These are phyloP conservation scores for Candida takata DNA, from an alignment of 805 yeast genomes.

Conservation along the genomic window DNA sequence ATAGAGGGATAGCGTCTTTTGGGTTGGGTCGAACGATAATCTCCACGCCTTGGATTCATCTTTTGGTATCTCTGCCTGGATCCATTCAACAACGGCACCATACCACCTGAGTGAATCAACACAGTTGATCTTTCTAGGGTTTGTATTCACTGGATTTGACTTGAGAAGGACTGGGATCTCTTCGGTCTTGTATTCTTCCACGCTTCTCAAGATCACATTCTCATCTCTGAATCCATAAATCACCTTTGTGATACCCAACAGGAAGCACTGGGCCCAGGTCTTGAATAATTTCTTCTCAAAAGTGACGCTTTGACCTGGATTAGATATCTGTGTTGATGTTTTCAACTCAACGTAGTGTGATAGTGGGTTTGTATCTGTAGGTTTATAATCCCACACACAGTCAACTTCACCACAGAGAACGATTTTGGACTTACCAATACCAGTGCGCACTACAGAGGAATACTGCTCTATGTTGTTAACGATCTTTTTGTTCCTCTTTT, in stretches of 20 bases:
- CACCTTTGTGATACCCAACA: conserved; percentile 75
- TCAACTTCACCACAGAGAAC: conserved; percentile 88
- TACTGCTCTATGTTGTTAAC: conserved; percentile 75
- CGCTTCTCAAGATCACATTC: conserved; percentile 48
- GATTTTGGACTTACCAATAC: conserved; percentile 65
- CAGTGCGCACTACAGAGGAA: conserved; percentile 74
- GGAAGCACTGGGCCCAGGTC: conserved; percentile 92
- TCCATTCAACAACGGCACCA: conserved; percentile 79
- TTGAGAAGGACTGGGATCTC: conserved; percentile 69
- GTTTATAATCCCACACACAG: conserved; percentile 78
- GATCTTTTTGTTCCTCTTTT: conserved; percentile 48
- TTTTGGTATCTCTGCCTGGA: conserved; percentile 46
- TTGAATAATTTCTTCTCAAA: conserved; percentile 74
- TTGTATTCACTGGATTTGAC: conserved; percentile 35
- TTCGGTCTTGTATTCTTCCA: conserved; percentile 73
- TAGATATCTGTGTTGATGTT: conserved; percentile 51
- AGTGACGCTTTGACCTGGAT: conserved; percentile 47
- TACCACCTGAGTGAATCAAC: conserved; percentile 79
- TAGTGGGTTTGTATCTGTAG: conserved; percentile 37
- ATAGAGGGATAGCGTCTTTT: conserved; percentile 44
- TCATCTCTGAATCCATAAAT: conserved; percentile 86
- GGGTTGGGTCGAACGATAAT: conserved; percentile 49
- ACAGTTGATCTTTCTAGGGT: conserved; percentile 52
- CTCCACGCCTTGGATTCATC: conserved; percentile 47
- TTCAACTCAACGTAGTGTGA: conserved; percentile 82